phyloP scores from a whole-genome alignment of 2,329 filamentous ascomycete genomes.

The Colletotrichum tabaci region DNA sequence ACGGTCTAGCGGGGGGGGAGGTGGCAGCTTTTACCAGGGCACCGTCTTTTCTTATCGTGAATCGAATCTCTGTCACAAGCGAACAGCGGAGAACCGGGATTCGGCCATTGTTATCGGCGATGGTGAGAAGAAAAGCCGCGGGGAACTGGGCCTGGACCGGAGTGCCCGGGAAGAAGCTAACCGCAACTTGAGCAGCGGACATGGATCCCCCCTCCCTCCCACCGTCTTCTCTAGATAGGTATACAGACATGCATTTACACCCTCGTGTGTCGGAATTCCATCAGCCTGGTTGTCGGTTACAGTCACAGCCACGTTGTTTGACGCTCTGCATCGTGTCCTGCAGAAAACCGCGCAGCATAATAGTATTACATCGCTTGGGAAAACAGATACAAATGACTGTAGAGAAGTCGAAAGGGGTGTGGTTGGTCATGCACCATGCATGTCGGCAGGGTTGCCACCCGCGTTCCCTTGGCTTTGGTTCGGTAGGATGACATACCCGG shows the following conservation, averaged over 20 bases:
- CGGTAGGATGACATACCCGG: slow-evolving; percentile 12
- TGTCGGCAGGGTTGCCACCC: neutral
- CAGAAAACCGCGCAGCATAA: neutral
- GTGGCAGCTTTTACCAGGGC: no score
- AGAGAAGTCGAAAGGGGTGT: neutral
- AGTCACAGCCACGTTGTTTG: neutral
- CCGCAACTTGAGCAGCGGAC: neutral
- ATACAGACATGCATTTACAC: neutral
- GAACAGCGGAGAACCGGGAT: neutral
- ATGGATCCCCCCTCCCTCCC: no score
- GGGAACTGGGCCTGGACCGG: neutral
- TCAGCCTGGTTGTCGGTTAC: neutral
- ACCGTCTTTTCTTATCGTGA: neutral
- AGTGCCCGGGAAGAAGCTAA: neutral
- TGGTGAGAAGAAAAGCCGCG: neutral
- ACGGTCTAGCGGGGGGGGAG: neutral
- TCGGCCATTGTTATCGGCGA: neutral
- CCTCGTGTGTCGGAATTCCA: slow-evolving; percentile 9
- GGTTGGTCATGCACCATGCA: slow-evolving; percentile 1
- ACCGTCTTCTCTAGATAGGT: no score
- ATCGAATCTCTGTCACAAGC: neutral
- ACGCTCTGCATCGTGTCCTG: neutral
- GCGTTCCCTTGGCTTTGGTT: neutral
- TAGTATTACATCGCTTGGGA: neutral
- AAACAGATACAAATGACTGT: neutral